phyloP scores from a whole-genome alignment of 2,329 filamentous ascomycete genomes.

The Beauveria varroae region DNA sequence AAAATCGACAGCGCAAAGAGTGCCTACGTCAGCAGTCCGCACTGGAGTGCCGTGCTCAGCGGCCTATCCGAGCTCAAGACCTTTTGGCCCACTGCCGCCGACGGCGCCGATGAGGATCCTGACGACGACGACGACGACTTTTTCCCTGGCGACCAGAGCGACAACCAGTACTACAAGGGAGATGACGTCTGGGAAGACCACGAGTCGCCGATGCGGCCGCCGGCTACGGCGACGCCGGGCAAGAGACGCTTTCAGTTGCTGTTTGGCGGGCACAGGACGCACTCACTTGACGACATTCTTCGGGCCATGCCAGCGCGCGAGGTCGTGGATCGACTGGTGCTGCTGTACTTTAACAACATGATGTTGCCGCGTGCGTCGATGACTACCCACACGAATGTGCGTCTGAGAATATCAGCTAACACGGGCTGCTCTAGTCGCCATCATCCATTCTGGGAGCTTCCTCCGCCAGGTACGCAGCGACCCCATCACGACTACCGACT shows the following conservation, averaged over 20 bases:
- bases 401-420: not conserved
- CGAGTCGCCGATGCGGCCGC: not conserved
- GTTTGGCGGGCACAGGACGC: not conserved
- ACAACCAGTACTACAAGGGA: constrained; percentile 3
- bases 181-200: not conserved
- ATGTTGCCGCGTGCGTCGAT: not conserved
- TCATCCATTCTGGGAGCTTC: constrained; percentile 4
- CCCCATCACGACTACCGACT: not conserved
- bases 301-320: not conserved
- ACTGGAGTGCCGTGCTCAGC: constrained; percentile 7
- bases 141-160: constrained; percentile 2
- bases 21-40: constrained; percentile 8
- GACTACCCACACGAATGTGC: not conserved
- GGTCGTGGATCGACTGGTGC: not conserved
- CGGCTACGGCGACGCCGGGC: not conserved
- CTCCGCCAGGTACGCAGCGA: not conserved
- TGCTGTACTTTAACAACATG: constrained; percentile 6
- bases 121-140: not conserved
- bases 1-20: not conserved
- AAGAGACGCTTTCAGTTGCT: constrained; percentile 1
- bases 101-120: not conserved
- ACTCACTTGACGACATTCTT: not conserved
- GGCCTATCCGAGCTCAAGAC: constrained; percentile 2
- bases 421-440: not conserved
- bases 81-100: not conserved